These are phyloP conservation scores for Edaphochlamys debaryana DNA, from an alignment of 139 green algal genomes.

Conservation along the genomic window DNA sequence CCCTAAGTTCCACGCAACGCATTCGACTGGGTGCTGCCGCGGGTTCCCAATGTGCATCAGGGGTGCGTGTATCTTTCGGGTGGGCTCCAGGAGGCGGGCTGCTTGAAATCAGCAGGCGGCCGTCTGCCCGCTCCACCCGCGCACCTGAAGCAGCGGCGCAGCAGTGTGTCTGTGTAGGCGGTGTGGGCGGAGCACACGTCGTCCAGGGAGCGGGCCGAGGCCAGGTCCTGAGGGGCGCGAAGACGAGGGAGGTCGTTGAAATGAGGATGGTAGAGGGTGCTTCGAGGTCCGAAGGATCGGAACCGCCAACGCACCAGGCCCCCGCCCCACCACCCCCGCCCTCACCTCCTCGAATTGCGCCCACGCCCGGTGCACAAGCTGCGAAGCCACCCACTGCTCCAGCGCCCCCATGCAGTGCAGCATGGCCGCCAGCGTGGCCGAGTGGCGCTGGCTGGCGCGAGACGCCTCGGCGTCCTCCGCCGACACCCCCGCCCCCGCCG, in stretches of 20 bases:
- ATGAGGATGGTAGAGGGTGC: neutral
- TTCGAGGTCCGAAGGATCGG: too few species aligned
- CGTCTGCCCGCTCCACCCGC: neutral
- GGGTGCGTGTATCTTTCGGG: neutral
- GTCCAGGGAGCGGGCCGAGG: constrained; percentile 15
- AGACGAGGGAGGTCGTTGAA: neutral
- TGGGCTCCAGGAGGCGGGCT: too few species aligned
- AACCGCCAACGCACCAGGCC: too few species aligned
- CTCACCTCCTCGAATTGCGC: constrained; percentile 2
- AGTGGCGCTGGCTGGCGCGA: neutral
- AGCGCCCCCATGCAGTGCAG: constrained; percentile 18
- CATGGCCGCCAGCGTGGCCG: neutral
- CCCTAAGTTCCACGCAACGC: neutral
- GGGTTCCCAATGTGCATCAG: too few species aligned
- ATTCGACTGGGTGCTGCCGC: neutral
- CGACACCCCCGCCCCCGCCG: too few species aligned
- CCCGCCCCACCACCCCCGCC: too few species aligned
- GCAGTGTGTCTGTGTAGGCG: constrained; percentile 24
- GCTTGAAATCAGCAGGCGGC: too few species aligned
- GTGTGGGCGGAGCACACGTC: constrained; percentile 37
- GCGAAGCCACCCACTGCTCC: constrained; percentile 37
- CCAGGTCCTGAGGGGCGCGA: neutral
- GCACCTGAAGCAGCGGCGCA: constrained; percentile 39
- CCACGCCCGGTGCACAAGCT: constrained; percentile 31
- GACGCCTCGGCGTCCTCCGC: too few species aligned